Evolutionary conservation across 352 stramenopile genomes (phyloP).

Genomic region (Phytophthora hybrid): DNA sequence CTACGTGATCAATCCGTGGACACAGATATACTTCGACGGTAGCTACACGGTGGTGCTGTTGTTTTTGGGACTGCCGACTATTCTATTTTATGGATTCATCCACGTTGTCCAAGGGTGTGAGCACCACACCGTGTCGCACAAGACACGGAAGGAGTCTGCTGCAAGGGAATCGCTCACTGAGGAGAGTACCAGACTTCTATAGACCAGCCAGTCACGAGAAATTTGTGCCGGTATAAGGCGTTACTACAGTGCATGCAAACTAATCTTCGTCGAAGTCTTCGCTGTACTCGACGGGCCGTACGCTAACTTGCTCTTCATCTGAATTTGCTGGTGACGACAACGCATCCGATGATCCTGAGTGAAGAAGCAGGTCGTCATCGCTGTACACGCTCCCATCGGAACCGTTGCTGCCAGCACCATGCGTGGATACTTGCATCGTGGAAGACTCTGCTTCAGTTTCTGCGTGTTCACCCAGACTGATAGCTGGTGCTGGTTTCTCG

Average conservation of each 20-base stretch:
- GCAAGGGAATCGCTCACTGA: conserved; percentile 27
- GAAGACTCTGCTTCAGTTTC: not conserved
- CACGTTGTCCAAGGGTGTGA: conserved; percentile 67
- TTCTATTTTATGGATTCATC: conserved; percentile 74
- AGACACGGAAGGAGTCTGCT: conserved; percentile 28
- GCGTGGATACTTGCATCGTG: not conserved
- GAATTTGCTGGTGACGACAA: conserved; percentile 28
- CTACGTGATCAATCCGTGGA: conserved; percentile 81
- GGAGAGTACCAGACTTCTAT: conserved; percentile 57
- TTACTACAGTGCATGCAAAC: not conserved
- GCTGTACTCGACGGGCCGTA: conserved; percentile 52
- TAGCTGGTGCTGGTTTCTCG: not conserved
- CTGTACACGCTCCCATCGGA: conserved; percentile 30
- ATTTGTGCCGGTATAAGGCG: not conserved
- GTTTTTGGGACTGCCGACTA: conserved; percentile 60
- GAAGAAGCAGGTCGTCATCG: conserved; percentile 28
- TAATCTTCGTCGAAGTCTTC: conserved; percentile 61
- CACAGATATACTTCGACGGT: conserved; percentile 70
- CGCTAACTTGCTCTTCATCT: conserved; percentile 18
- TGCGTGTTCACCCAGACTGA: not conserved
- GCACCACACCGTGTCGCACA: conserved; percentile 60
- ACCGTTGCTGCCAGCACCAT: not conserved
- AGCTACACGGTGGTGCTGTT: conserved; percentile 71
- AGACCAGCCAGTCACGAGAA: conserved; percentile 15
- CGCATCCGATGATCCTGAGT: conserved; percentile 27